phyloP scores from a whole-genome alignment of 2,329 filamentous ascomycete genomes.

The Penicillium sp. region DNA sequence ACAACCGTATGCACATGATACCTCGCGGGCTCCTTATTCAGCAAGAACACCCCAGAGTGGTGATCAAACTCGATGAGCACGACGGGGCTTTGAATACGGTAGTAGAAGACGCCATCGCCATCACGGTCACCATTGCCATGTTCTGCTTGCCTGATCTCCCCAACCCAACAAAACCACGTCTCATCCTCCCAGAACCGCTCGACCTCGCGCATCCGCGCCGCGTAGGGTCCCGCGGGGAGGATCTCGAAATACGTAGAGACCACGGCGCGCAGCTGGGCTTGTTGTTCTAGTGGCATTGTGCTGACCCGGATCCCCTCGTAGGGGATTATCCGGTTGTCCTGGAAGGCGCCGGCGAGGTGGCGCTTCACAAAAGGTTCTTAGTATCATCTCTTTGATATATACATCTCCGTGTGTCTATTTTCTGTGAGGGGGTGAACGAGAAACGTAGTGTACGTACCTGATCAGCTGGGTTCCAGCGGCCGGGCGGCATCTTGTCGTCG shows the following conservation, averaged over 20 bases:
- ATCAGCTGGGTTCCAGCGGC: conserved; percentile 8
- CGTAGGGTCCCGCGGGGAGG: background rate
- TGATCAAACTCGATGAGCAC: background rate
- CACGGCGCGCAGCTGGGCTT: background rate
- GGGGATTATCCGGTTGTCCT: conserved; percentile 5
- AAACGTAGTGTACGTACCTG: background rate
- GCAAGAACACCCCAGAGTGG: background rate
- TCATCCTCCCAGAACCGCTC: conserved; percentile 45
- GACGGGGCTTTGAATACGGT: background rate
- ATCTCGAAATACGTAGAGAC: background rate
- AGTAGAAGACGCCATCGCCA: background rate
- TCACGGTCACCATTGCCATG: background rate
- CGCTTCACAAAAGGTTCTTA: background rate
- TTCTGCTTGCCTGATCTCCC: background rate
- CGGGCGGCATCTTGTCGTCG: background rate
- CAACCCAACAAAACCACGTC: background rate
- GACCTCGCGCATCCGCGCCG: background rate
- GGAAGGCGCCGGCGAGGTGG: conserved; percentile 7
- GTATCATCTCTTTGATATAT: no score
- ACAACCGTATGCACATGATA: conserved; percentile 1
- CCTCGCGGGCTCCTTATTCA: background rate
- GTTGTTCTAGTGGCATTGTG: background rate
- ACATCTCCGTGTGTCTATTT: no score
- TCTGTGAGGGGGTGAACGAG: no score
- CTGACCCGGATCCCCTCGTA: conserved; percentile 1